Base-by-base conservation (phyloP, 495 filamentous ascomycete species). In the Aspergillus taichungensis region DNA sequence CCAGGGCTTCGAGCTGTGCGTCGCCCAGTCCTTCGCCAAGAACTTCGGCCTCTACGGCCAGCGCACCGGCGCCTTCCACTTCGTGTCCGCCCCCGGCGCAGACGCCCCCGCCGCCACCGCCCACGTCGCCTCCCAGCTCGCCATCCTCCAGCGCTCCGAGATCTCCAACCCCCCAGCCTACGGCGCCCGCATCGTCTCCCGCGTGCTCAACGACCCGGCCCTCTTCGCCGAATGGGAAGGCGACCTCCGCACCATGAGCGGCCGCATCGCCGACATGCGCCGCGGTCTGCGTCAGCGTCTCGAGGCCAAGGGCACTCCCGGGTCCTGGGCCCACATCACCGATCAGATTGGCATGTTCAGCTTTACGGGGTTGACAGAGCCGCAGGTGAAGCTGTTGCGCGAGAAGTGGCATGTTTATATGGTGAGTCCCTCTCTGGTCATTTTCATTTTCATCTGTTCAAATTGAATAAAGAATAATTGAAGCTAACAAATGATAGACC, bases 261-360 rank as follows among this genome's bases (percentile, higher is more conserved):
- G 92, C 18, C 79, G 92, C 34, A 97, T 99, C 59, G 87, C 82
- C 43, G 77, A 79, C 55, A 97, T 96, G 92, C 79, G 92, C 37
- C 77, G 75, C 54, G 78, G 77, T 10, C 60, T 99, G 51, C 73
- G 85, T 10, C 62, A 64, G 43, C 87, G 89, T 54, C 72, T 99
- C 2, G 88, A 94, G 66, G 78, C 81, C 52, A 63, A 61, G 34
- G 82, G 77, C 3, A 96, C 92, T 1, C 90, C 91, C 0, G 94
- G 92, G 4, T 81, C 76, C 8, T 98, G 92, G 92, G 84, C 87
- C 46, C 92, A 99, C 66, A 94, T 99, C 61, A 94, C 89, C 7
- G 84, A 92, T 50, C 92, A 99, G 76, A 99, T 99, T 63, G 92
- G 92, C 56, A 99, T 99, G 92, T 99, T 99, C 69, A 90, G 84